Conservation (phyloP, 768 basidiomycete species). For the Suillus alpinus region DNA sequence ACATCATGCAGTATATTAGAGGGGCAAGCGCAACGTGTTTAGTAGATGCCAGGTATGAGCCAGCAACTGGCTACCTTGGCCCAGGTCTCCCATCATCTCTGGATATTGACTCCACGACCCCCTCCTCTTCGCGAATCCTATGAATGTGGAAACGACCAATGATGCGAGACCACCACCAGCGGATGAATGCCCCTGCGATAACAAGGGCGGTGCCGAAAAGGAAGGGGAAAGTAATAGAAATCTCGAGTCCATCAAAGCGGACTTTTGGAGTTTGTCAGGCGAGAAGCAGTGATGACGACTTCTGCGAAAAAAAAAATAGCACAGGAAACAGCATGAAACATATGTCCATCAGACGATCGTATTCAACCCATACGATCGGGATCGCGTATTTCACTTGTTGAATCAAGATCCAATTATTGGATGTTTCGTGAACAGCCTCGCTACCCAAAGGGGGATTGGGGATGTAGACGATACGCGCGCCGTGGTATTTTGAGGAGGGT, state of each 20-base stretch:
- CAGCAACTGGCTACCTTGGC: not conserved
- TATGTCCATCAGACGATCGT: not conserved
- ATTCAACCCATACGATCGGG: not conserved
- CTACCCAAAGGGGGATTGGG: slow-evolving; percentile 37
- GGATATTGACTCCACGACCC: not conserved
- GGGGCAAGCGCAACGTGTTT: not conserved
- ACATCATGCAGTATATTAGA: not conserved
- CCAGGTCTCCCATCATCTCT: not conserved
- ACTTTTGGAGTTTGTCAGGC: not conserved
- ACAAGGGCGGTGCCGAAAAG: slow-evolving; percentile 17
- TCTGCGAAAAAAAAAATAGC: not conserved
- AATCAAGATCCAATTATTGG: not conserved
- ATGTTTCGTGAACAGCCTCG: slow-evolving; percentile 22
- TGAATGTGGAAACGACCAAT: slow-evolving; percentile 23
- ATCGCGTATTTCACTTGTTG: not conserved
- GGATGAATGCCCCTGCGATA: slow-evolving; percentile 27
- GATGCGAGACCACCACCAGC: slow-evolving; percentile 34
- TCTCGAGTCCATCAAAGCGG: not conserved
- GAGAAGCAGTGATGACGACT: not conserved
- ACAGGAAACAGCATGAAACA: not conserved
- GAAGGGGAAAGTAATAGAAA: slow-evolving; percentile 8
- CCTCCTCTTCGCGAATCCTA: not conserved
- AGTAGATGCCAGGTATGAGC: not conserved
- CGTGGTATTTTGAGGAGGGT: slow-evolving; percentile 38
- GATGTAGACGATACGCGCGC: slow-evolving; percentile 41